Evolutionary conservation across 192 early-diverging fungal genomes (phyloP).

Genomic region (Podila clonocystis): DNA sequence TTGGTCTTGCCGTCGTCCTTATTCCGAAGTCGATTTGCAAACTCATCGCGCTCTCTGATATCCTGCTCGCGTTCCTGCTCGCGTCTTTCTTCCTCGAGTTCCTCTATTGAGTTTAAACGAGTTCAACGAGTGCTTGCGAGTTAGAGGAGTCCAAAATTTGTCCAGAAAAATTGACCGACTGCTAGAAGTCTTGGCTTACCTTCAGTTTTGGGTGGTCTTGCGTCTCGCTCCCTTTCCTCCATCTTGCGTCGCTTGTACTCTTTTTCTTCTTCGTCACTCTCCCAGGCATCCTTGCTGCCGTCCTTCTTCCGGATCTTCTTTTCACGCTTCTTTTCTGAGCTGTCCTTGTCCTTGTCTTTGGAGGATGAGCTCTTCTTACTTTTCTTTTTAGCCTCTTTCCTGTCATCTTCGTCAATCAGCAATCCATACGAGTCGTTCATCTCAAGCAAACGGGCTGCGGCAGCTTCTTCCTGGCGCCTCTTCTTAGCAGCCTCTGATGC

Average conservation of each 20-base stretch:
- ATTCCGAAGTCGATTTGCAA: constrained; percentile 81
- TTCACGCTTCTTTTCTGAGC: constrained; percentile 26
- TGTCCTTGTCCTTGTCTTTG: constrained; percentile 30
- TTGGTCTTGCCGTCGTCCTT: constrained; percentile 86
- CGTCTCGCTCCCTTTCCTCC: constrained; percentile 31
- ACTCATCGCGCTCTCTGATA: constrained; percentile 90
- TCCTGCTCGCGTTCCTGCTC: constrained; percentile 72
- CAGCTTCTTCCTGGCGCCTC: constrained; percentile 36
- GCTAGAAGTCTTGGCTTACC: neutral
- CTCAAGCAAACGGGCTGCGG: constrained; percentile 15
- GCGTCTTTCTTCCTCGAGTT: constrained; percentile 60
- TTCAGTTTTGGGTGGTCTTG: constrained; percentile 32
- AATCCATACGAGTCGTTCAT: constrained; percentile 37
- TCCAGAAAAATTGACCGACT: neutral
- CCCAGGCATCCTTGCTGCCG: constrained; percentile 49
- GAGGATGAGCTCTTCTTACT: constrained; percentile 22
- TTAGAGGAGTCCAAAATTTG: neutral
- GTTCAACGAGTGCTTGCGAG: neutral
- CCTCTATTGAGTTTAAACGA: constrained; percentile 17
- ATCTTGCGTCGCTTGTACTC: constrained; percentile 50
- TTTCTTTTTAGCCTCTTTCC: constrained; percentile 17
- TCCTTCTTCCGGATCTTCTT: constrained; percentile 55
- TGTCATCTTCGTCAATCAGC: constrained; percentile 30
- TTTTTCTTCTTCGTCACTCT: constrained; percentile 73
- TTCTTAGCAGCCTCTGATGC: constrained; percentile 48